phyloP scores from a whole-genome alignment of 768 basidiomycete genomes.

The Suillus cothurnatus region DNA sequence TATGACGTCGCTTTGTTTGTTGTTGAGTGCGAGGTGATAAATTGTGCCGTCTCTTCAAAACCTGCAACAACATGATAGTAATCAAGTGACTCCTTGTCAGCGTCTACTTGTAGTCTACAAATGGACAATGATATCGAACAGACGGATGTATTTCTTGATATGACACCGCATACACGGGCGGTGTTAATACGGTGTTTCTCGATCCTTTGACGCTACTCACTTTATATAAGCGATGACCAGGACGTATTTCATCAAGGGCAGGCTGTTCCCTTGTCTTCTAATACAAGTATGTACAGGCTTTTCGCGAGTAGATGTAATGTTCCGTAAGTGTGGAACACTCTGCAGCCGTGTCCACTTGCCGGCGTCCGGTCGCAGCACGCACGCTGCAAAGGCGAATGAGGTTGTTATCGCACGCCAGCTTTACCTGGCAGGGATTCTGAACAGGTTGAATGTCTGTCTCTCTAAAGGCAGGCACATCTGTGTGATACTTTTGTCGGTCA shows the following conservation, averaged over 20 bases:
- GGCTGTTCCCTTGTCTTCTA: neutral
- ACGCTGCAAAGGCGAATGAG: neutral
- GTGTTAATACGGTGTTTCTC: neutral
- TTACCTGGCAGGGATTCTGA: neutral
- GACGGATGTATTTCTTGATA: neutral
- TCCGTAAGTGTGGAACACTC: neutral
- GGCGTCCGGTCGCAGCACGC: neutral
- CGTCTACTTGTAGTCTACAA: neutral
- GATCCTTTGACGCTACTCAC: neutral
- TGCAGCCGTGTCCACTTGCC: neutral
- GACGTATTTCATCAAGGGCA: neutral
- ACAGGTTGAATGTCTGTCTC: neutral
- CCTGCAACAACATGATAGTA: neutral
- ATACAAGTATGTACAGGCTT: neutral
- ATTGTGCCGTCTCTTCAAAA: neutral
- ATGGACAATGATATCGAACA: neutral
- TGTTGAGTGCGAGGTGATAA: neutral
- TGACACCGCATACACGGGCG: neutral
- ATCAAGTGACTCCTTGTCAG: too few species aligned
- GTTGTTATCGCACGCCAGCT: neutral
- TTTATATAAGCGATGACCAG: neutral
- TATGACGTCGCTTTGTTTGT: neutral
- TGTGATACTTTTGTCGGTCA: neutral
- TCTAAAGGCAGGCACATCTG: neutral
- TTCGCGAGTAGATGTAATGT: neutral